Evolutionary conservation across 129 eudicot species (phyloP), one percentile per base, ranked within the genome.

Genomic region (Helichrysum umbraculigerum): DNA sequence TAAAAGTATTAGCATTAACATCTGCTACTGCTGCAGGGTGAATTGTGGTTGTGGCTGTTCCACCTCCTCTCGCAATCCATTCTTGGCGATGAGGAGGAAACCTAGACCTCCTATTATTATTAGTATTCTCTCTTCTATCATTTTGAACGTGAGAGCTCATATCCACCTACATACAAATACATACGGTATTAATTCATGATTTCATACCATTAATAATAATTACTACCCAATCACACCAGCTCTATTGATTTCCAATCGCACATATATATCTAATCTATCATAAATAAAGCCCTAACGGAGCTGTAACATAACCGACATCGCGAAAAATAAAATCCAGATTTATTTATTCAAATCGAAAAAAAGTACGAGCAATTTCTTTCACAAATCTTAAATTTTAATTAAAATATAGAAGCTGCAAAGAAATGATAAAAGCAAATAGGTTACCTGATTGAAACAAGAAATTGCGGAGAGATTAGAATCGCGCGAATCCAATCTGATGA

Each of bases 51-150:
- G 73, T 14, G 4, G 83, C 19, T 9, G 84, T 37, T 22, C 71
- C 20, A 41, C 87, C 74, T 22, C 86, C 91, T 70, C 97, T 81
- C 3, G 93, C 88, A 11, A 94, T 85, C 98, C 98, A 94, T 85
- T 87, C 84, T 74, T 84, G 88, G 10, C 89, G 96, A 71, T 80
- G 86, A 32, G 37, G 20, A 16, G 85, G 54, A 79, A 42, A 34
- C 58, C 89, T 79, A 32, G 92, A n/a, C 79, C 85, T 71, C 15
- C 21, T 65, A 37, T 65, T 20, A 21, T 9, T 21, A 21, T 20
- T 57, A 14, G 22, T 33, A 44, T 82, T 88, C 62, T 85, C 88
- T 66, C 90, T 88, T 57, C 81, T 58, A 70, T 86, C 90, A 66
- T 28, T 76, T 68, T 84, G 88, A 71, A 70, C 86, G 52, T 85